A percentile compares a stretch with the other conserved stretches of the same genome.
phyloP scores from a whole-genome alignment of 805 yeast species.

The Lipomyces yamadae region DNA sequence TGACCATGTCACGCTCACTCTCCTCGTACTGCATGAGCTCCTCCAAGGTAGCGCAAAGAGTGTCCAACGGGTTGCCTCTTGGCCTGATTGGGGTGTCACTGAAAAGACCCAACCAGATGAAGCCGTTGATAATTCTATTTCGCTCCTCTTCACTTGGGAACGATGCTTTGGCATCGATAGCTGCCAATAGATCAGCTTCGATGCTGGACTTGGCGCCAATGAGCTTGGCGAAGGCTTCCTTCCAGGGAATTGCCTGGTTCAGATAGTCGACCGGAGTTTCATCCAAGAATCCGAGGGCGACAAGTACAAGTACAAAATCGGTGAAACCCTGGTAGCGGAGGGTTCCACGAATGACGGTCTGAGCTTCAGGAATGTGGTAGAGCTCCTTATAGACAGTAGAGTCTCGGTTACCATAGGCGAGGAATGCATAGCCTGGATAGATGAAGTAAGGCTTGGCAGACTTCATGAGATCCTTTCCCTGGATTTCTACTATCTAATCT shows the following conservation, averaged over 20 bases:
- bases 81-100: slow-evolving; percentile 77
- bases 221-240: slow-evolving; percentile 76
- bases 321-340: slow-evolving; percentile 99
- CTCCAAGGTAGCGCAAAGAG: slow-evolving; percentile 95
- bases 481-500: slow-evolving; percentile 61
- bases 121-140: slow-evolving; percentile 83
- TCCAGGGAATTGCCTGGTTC: slow-evolving; percentile 72
- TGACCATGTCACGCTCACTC: slow-evolving; percentile 94
- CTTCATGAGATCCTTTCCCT: slow-evolving; percentile 91
- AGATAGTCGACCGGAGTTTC: slow-evolving; percentile 72
- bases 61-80: slow-evolving; percentile 92
- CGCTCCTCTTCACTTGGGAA: slow-evolving; percentile 83
- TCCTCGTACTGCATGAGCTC: slow-evolving; percentile 93
- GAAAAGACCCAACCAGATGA: slow-evolving; percentile 93
- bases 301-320: slow-evolving; percentile 92
- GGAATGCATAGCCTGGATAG: slow-evolving; percentile 94
- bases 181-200: slow-evolving; percentile 73
- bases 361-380: slow-evolving; percentile 95
- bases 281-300: slow-evolving; percentile 88
- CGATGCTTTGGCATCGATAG: slow-evolving; percentile 75
- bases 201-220: slow-evolving; percentile 73
- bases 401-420: slow-evolving; percentile 97
- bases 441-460: slow-evolving; percentile 93
- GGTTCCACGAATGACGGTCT: slow-evolving; percentile 95
- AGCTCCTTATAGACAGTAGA: slow-evolving; percentile 91